These are phyloP conservation scores for Neopestalotiopsis rosae DNA, from an alignment of 2,329 filamentous ascomycete species.

Conservation along the genomic window DNA sequence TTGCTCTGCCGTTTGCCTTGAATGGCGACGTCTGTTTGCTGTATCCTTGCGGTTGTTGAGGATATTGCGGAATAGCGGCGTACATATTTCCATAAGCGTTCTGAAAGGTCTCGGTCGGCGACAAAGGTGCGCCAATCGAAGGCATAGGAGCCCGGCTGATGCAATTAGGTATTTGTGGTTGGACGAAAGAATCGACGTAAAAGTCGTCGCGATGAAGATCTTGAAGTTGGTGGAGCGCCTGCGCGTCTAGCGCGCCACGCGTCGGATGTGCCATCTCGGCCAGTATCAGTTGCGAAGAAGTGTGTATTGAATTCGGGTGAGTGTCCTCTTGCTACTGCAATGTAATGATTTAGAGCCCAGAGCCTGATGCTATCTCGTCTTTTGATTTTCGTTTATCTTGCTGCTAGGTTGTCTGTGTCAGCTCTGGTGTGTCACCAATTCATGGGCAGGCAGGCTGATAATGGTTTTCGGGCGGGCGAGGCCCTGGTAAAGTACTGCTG, in stretches of 20 bases:
- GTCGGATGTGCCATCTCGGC: conserved; percentile 60
- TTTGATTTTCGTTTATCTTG: conserved; percentile 13
- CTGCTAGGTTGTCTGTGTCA: neutral
- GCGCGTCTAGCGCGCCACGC: conserved; percentile 49
- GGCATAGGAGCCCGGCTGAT: conserved; percentile 64
- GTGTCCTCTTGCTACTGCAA: neutral
- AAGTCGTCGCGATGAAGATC: conserved; percentile 33
- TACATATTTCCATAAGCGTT: conserved; percentile 60
- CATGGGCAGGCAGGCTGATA: conserved; percentile 5
- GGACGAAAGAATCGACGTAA: conserved; percentile 55
- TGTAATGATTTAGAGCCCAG: conserved; percentile 17
- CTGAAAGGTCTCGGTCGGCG: conserved; percentile 53
- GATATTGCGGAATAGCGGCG: conserved; percentile 48
- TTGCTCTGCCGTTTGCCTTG: conserved; percentile 63
- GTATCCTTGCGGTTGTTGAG: conserved; percentile 65
- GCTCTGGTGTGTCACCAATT: conserved; percentile 10
- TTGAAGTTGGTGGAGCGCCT: conserved; percentile 50
- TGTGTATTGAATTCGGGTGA: neutral
- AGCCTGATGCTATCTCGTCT: conserved; percentile 5
- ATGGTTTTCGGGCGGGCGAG: conserved; percentile 6
- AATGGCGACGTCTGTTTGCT: conserved; percentile 69
- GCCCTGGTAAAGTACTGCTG: conserved; percentile 23
- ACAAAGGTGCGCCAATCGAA: conserved; percentile 46
- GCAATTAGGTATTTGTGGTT: conserved; percentile 45
- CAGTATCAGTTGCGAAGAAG: conserved; percentile 26